Evolutionary conservation across 2,329 filamentous ascomycete species (phyloP).

Genomic region (Ascomycota sp.): DNA sequence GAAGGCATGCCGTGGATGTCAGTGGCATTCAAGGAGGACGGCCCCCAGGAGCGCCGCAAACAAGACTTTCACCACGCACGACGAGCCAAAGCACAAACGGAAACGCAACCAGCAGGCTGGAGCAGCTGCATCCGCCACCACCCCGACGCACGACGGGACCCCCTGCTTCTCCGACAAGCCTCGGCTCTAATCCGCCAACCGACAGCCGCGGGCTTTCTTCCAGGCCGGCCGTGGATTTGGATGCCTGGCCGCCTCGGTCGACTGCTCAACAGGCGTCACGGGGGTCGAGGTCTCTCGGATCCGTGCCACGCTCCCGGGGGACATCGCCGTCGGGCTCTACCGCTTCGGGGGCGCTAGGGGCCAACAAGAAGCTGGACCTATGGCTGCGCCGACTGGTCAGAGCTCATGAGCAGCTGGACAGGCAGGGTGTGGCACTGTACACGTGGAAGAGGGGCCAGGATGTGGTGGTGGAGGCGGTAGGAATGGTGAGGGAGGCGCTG

Average conservation of each 20-base stretch:
- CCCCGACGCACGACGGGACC: not conserved
- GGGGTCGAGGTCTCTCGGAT: conserved; percentile 6
- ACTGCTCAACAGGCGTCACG: conserved; percentile 4
- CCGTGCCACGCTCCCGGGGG: conserved; percentile 4
- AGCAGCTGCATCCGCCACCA: too few relatives aligned
- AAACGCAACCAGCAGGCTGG: conserved; percentile 1
- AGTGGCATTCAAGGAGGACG: too few relatives aligned
- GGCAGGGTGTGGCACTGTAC: conserved; percentile 42
- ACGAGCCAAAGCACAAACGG: too few relatives aligned
- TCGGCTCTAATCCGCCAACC: conserved; percentile 10
- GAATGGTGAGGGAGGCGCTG: conserved; percentile 35
- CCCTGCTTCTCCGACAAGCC: conserved; percentile 11
- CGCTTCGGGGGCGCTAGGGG: conserved; percentile 11
- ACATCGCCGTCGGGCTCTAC: conserved; percentile 15
- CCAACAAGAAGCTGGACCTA: conserved; percentile 48
- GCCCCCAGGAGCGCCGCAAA: too few relatives aligned
- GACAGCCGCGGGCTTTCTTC: conserved; percentile 11
- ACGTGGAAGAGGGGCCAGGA: conserved; percentile 55
- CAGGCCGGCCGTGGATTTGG: conserved; percentile 20
- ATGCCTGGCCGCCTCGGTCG: conserved; percentile 14
- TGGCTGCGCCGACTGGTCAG: conserved; percentile 47
- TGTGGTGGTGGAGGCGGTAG: conserved; percentile 41
- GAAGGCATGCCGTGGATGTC: too few relatives aligned
- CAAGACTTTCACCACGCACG: too few relatives aligned
- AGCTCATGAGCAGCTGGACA: conserved; percentile 40